Conservation (phyloP, 176 grass and related monocot species). For the Themeda triandra region DNA sequence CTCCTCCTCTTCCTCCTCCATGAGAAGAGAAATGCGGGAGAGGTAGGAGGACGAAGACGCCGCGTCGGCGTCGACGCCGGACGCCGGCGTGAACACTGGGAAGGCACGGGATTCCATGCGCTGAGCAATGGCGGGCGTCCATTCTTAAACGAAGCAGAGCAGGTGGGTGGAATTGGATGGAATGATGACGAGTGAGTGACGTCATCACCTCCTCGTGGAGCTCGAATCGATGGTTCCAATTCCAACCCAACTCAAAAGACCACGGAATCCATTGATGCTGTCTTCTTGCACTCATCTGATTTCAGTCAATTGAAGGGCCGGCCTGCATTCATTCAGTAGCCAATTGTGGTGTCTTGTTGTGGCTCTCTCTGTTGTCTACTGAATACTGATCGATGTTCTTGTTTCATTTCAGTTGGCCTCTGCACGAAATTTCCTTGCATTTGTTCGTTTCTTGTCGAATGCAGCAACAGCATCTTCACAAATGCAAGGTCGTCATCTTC, state of each 20-base stretch:
- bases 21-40: slow-evolving; percentile 37
- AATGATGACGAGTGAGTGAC: neutral
- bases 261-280: neutral
- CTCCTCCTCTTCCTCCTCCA: slow-evolving; percentile 42
- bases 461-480: neutral
- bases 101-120: neutral
- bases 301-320: too few relatives aligned
- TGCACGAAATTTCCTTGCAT: neutral
- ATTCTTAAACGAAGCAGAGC: too few relatives aligned
- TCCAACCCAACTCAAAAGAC: too few relatives aligned
- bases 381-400: too few relatives aligned
- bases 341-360: neutral
- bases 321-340: too few relatives aligned
- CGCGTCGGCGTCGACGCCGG: neutral
- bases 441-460: neutral
- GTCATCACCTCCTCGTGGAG: neutral
- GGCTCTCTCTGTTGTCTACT: too few relatives aligned
- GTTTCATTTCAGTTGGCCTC: too few relatives aligned
- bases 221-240: neutral
- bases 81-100: neutral
- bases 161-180: too few relatives aligned
- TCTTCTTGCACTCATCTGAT: too few relatives aligned
- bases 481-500: neutral
- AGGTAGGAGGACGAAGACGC: neutral
- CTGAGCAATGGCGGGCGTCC: neutral